Evolutionary conservation across 306 rosid species (phyloP).

Genomic region (Inga oerstediana): DNA sequence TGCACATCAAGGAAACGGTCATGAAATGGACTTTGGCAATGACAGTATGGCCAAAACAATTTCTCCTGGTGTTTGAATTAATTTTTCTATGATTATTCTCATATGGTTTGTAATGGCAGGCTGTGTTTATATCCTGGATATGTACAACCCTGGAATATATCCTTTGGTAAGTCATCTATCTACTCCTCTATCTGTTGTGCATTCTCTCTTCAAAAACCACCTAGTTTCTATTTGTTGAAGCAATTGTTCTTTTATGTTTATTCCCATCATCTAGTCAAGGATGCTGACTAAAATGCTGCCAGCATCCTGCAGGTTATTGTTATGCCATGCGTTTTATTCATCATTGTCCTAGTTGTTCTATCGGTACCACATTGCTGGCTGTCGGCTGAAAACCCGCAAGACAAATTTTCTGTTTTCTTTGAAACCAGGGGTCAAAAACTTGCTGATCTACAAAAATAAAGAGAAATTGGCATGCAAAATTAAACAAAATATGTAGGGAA

Average conservation of each 20-base stretch:
- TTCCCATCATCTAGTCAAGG: slow-evolving; percentile 14
- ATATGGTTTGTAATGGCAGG: slow-evolving; percentile 55
- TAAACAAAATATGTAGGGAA: slow-evolving; percentile 13
- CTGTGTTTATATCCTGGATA: slow-evolving; percentile 80
- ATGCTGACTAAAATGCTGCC: slow-evolving; percentile 11
- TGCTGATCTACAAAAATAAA: slow-evolving; percentile 3
- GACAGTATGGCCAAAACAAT: slow-evolving; percentile 63
- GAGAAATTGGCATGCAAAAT: slow-evolving; percentile 7
- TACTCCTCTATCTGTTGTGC: slow-evolving; percentile 28
- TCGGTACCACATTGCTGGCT: background rate
- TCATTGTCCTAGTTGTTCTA: background rate
- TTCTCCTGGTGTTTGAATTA: slow-evolving; percentile 34
- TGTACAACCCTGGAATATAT: slow-evolving; percentile 93
- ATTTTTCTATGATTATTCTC: slow-evolving; percentile 24
- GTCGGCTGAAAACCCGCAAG: background rate
- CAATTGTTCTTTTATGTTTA: background rate
- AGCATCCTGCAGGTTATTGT: slow-evolving; percentile 1
- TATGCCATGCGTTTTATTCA: background rate
- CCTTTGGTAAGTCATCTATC: slow-evolving; percentile 67
- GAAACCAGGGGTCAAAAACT: slow-evolving; percentile 12
- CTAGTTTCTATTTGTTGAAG: slow-evolving; percentile 2
- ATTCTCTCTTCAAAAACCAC: background rate
- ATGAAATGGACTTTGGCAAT: slow-evolving; percentile 73
- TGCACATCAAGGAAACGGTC: slow-evolving; percentile 99
- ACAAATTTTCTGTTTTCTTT: slow-evolving; percentile 5